These are phyloP conservation scores for Starmera quercuum DNA, from an alignment of 805 yeast genomes.

Conservation along the genomic window DNA sequence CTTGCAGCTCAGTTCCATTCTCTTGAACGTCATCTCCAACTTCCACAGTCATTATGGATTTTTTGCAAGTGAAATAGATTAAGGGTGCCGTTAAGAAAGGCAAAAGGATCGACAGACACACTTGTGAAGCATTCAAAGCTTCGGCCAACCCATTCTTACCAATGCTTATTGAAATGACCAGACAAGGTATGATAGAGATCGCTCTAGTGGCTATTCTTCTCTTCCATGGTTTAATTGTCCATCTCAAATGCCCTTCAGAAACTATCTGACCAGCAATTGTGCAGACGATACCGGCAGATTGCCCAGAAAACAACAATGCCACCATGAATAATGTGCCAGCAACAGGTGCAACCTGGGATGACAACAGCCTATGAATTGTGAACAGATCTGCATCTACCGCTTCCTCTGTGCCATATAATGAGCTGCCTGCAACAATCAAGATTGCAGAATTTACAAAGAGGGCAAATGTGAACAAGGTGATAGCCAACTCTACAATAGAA, in stretches of 20 bases:
- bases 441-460: constrained; percentile 83
- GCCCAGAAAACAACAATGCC: constrained; percentile 78
- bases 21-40: constrained; percentile 13
- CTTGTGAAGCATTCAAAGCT: constrained; percentile 82
- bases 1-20: constrained; percentile 6
- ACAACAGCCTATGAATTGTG: constrained; percentile 61
- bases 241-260: constrained; percentile 80
- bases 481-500: constrained; percentile 61
- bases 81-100: constrained; percentile 85
- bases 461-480: constrained; percentile 74
- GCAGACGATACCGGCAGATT: constrained; percentile 93
- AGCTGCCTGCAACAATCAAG: constrained; percentile 72
- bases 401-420: constrained; percentile 62
- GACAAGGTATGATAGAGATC: constrained; percentile 76
- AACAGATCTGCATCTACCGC: constrained; percentile 77
- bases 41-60: constrained; percentile 58
- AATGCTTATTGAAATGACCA: constrained; percentile 59
- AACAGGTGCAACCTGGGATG: constrained; percentile 53
- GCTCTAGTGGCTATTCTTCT: constrained; percentile 72
- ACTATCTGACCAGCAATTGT: constrained; percentile 92
- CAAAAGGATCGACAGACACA: constrained; percentile 69
- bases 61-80: constrained; percentile 70
- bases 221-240: constrained; percentile 76
- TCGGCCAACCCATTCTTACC: constrained; percentile 67
- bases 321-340: constrained; percentile 83